Conservation (phyloP, 2,329 filamentous ascomycete species). For the Hypoxylon rubiginosum region DNA sequence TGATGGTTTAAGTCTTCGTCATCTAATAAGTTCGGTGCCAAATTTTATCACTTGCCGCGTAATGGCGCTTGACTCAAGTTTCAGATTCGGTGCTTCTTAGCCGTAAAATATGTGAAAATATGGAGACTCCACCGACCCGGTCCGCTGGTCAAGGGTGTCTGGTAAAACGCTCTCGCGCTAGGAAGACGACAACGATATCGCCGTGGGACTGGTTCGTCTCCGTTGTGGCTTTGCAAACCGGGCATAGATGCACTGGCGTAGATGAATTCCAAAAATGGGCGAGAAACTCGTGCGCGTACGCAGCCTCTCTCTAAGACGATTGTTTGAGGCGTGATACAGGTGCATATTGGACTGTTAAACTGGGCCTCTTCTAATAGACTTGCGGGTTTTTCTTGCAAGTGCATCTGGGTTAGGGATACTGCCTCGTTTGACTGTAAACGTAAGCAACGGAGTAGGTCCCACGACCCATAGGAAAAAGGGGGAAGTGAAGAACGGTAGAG, state of each 20-base stretch:
- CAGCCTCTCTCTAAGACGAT: neutral
- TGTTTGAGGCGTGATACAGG: neutral
- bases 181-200: neutral
- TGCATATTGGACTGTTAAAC: slow-evolving; percentile 16
- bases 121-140: slow-evolving; percentile 8
- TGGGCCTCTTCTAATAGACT: slow-evolving; percentile 15
- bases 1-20: slow-evolving; percentile 14
- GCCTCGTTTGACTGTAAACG: neutral
- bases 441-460: slow-evolving; percentile 3
- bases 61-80: slow-evolving; percentile 31
- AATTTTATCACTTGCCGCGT: slow-evolving; percentile 19
- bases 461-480: neutral
- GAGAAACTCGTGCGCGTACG: slow-evolving; percentile 6
- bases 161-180: slow-evolving; percentile 5
- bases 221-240: slow-evolving; percentile 20
- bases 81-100: slow-evolving; percentile 14
- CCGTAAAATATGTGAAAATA: neutral
- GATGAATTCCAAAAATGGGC: neutral
- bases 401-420: slow-evolving; percentile 1
- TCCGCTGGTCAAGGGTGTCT: neutral
- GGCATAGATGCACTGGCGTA: slow-evolving; percentile 5
- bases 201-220: slow-evolving; percentile 3
- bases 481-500: neutral
- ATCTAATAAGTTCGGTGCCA: slow-evolving; percentile 3
- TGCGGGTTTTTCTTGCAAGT: slow-evolving; percentile 18